Evolutionary conservation across 2,329 filamentous ascomycete species (phyloP).

Genomic region (Lecanicillium sp.): DNA sequence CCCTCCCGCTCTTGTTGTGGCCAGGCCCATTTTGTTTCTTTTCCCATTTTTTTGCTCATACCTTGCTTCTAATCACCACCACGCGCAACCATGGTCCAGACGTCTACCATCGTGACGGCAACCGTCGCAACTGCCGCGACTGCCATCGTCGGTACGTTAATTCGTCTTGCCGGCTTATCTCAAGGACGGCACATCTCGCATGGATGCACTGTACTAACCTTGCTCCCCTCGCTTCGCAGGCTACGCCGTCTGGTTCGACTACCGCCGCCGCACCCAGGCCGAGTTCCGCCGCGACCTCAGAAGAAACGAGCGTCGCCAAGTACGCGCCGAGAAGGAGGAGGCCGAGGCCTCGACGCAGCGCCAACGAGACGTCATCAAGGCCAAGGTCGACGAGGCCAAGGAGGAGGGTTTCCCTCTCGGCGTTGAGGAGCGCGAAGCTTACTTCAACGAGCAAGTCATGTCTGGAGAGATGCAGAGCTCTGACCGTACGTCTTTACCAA

Average conservation of each 20-base stretch:
- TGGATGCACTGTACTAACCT: constrained; percentile 5
- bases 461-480: constrained; percentile 75
- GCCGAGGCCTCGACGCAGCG: constrained; percentile 56
- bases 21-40: constrained; percentile 4
- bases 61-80: not conserved
- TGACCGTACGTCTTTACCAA: constrained; percentile 56
- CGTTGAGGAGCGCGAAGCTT: constrained; percentile 88
- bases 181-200: constrained; percentile 2
- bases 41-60: not conserved
- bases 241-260: constrained; percentile 63
- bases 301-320: constrained; percentile 67
- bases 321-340: constrained; percentile 64
- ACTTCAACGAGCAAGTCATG: constrained; percentile 94
- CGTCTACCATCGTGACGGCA: constrained; percentile 50
- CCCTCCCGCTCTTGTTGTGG: not conserved
- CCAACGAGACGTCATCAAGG: constrained; percentile 68
- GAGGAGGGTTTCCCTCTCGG: constrained; percentile 86
- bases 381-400: constrained; percentile 71
- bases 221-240: constrained; percentile 27
- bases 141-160: constrained; percentile 49
- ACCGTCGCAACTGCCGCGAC: constrained; percentile 54
- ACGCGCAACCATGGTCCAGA: constrained; percentile 34
- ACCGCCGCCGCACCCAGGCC: constrained; percentile 54
- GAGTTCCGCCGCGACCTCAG: constrained; percentile 62
- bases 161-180: constrained; percentile 6